These are phyloP conservation scores for Yueomyces sinensis DNA, from an alignment of 805 yeast genomes.

Conservation along the genomic window DNA sequence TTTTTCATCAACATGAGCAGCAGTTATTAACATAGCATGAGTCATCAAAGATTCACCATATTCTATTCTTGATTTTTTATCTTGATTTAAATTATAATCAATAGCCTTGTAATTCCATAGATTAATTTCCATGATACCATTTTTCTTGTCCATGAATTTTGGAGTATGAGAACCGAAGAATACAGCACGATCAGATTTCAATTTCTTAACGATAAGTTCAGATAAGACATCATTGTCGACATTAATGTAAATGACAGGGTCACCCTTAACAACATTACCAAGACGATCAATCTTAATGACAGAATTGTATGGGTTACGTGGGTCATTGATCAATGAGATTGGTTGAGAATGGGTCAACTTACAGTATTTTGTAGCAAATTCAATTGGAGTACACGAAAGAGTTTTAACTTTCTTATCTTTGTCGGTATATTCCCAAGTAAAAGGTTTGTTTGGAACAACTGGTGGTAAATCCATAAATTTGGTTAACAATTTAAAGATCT, in stretches of 20 bases:
- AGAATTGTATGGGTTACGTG: constrained; percentile 55
- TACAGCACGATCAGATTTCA: constrained; percentile 63
- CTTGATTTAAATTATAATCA: constrained; percentile 37
- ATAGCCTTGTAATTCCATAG: constrained; percentile 54
- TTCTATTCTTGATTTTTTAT: constrained; percentile 56
- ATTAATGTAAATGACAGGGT: constrained; percentile 59
- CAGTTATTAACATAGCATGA: constrained; percentile 82
- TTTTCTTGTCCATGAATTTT: constrained; percentile 44
- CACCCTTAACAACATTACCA: constrained; percentile 63
- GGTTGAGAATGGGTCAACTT: constrained; percentile 36
- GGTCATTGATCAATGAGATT: constrained; percentile 69
- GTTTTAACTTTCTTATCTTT: constrained; percentile 45
- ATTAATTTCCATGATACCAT: constrained; percentile 63
- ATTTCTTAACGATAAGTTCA: constrained; percentile 48
- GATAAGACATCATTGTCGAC: constrained; percentile 46
- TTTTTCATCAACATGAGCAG: constrained; percentile 53
- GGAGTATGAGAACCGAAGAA: constrained; percentile 90
- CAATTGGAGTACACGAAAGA: constrained; percentile 45
- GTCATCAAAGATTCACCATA: constrained; percentile 72
- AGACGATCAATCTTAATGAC: constrained; percentile 60
- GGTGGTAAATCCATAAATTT: constrained; percentile 73
- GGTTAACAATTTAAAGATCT: constrained; percentile 51
- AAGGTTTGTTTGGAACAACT: constrained; percentile 44
- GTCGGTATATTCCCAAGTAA: constrained; percentile 65
- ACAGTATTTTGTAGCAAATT: constrained; percentile 46